Percentiles rank a stretch among this genome's conserved stretches.
These are phyloP conservation scores for Umbelopsis sp. DNA, from an alignment of 192 early-diverging fungal genomes.

Conservation along the genomic window DNA sequence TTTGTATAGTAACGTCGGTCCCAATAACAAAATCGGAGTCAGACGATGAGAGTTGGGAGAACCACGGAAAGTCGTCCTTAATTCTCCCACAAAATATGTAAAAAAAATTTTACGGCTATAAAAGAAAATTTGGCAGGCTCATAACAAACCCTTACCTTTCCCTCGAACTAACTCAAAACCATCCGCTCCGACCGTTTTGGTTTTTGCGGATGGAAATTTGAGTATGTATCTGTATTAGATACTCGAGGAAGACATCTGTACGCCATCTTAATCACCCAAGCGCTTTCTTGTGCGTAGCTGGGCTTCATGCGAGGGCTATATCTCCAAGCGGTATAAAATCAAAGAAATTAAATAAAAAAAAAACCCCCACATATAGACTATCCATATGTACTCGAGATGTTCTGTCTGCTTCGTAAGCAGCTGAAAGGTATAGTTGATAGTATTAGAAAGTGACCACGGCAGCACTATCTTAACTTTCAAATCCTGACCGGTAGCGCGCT, in stretches of 20 bases:
- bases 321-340: not conserved
- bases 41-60: too few species aligned
- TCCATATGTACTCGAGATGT: not conserved
- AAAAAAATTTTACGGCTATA: conserved; percentile 2
- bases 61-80: too few species aligned
- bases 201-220: conserved; percentile 13
- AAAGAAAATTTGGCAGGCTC: not conserved
- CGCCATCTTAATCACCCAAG: conserved; percentile 17
- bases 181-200: conserved; percentile 19
- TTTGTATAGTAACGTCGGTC: not conserved
- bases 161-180: conserved; percentile 4
- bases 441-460: too few species aligned
- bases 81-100: too few species aligned
- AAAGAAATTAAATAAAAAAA: not conserved
- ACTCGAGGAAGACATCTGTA: conserved; percentile 15
- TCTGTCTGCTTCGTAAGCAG: too few species aligned
- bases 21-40: too few species aligned
- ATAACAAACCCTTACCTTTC: not conserved
- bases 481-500: too few species aligned
- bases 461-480: too few species aligned
- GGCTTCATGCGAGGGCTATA: conserved; percentile 17
- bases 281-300: conserved; percentile 4
- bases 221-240: conserved; percentile 10
- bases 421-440: too few species aligned
- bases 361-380: too few species aligned